Evolutionary conservation across 2,329 filamentous ascomycete genomes (phyloP).

Genomic region (Myriosclerotinia scirpicola): DNA sequence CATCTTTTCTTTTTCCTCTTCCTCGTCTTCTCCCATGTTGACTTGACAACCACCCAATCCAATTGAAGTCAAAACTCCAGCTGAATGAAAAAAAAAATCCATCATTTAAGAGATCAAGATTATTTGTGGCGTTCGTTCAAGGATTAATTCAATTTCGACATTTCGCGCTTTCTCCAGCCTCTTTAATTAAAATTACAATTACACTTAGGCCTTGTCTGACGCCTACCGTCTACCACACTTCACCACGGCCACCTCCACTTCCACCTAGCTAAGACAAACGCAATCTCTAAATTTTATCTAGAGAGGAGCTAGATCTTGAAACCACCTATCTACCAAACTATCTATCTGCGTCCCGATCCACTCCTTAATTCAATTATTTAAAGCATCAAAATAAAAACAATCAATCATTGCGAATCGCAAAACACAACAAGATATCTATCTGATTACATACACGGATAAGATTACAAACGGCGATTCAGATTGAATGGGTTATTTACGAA

Average conservation of each 20-base stretch:
- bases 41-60: conserved; percentile 17
- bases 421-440: background rate
- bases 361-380: conserved; percentile 7
- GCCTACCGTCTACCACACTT: background rate
- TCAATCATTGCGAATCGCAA: background rate
- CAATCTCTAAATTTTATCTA: conserved; percentile 20
- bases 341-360: conserved; percentile 11
- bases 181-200: conserved; percentile 21
- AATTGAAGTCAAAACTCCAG: background rate
- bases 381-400: background rate
- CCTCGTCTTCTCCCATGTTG: conserved; percentile 4
- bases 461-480: background rate
- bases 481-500: conserved; percentile 1
- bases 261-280: conserved; percentile 17
- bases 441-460: background rate
- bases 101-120: conserved; percentile 7
- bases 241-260: conserved; percentile 12
- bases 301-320: conserved; percentile 10
- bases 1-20: background rate
- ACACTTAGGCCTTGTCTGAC: background rate
- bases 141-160: conserved; percentile 13
- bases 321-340: background rate
- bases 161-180: conserved; percentile 23
- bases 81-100: conserved; percentile 6
- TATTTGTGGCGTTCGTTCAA: conserved; percentile 16